Percentiles rank a stretch among this genome's conserved stretches.
Conservation (phyloP, 139 green algal species). For the Pseudopediastrum boryanum region DNA sequence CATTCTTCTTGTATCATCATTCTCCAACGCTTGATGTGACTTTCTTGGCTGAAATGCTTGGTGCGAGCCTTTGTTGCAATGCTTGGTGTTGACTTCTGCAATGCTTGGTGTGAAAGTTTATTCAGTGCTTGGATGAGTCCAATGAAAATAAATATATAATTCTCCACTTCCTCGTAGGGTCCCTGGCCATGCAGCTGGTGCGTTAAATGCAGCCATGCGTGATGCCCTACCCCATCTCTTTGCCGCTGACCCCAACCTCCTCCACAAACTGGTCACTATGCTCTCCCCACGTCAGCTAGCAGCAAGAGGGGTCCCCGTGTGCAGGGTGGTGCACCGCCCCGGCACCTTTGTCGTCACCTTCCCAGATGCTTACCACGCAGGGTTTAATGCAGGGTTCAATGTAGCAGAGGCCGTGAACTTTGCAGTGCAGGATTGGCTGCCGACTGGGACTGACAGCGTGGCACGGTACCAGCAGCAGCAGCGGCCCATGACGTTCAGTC, state of each 20-base stretch:
- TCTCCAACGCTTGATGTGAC: too few species aligned
- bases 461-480: slow-evolving; percentile 58
- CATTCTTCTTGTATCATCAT: slow-evolving; percentile 51
- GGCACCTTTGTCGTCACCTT: slow-evolving; percentile 93
- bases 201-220: slow-evolving; percentile 76
- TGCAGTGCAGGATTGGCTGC: slow-evolving; percentile 84
- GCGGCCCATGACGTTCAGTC: slow-evolving; percentile 32
- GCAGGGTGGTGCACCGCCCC: slow-evolving; percentile 67
- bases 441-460: slow-evolving; percentile 63
- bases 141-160: too few species aligned
- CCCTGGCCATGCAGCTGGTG: slow-evolving; percentile 60
- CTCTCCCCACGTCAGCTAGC: slow-evolving; percentile 67
- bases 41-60: too few species aligned
- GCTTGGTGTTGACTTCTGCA: too few species aligned
- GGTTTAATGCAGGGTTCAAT: slow-evolving; percentile 88
- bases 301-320: slow-evolving; percentile 68
- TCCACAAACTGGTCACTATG: slow-evolving; percentile 84
- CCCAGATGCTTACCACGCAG: slow-evolving; percentile 85
- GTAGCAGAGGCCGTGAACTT: slow-evolving; percentile 94
- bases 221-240: slow-evolving; percentile 50
- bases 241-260: background rate
- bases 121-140: too few species aligned
- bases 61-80: too few species aligned
- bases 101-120: too few species aligned
- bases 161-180: too few species aligned